Conservation (phyloP, 2,329 filamentous ascomycete genomes). For the Aureobasidium sp. region DNA sequence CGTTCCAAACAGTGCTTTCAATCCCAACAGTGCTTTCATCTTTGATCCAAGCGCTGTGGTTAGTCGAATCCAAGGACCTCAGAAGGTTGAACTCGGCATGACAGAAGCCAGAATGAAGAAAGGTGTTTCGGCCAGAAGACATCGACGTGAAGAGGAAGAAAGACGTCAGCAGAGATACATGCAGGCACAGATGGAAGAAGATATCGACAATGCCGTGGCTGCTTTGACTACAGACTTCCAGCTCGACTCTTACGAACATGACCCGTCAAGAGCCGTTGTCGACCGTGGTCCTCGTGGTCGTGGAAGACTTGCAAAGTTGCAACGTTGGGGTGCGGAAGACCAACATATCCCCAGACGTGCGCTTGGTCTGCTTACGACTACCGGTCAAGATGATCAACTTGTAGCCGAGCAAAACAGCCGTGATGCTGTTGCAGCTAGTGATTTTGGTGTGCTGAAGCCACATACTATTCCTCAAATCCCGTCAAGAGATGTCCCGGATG, state of each 20-base stretch:
- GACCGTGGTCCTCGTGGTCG: slow-evolving; percentile 18
- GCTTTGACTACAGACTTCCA: slow-evolving; percentile 19
- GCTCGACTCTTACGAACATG: slow-evolving; percentile 21
- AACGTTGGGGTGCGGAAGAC: slow-evolving; percentile 15
- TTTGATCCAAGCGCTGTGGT: slow-evolving; percentile 18
- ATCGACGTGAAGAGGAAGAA: slow-evolving; percentile 17
- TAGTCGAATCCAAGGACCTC: not conserved
- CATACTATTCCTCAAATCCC: not conserved
- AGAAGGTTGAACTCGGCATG: slow-evolving; percentile 17
- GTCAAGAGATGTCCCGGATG: not conserved
- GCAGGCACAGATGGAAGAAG: slow-evolving; percentile 16
- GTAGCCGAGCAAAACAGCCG: slow-evolving; percentile 8
- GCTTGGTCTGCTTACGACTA: slow-evolving; percentile 14
- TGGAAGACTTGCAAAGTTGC: slow-evolving; percentile 15
- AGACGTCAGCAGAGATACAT: slow-evolving; percentile 15
- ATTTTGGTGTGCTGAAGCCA: slow-evolving; percentile 13
- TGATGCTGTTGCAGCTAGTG: slow-evolving; percentile 3
- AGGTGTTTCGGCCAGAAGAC: slow-evolving; percentile 8
- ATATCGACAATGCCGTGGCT: slow-evolving; percentile 17
- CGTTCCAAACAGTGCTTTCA: too few species aligned
- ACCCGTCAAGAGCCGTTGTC: slow-evolving; percentile 17
- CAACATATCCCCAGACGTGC: slow-evolving; percentile 2
- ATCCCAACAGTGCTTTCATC: slow-evolving; percentile 21
- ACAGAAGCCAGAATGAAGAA: slow-evolving; percentile 17
- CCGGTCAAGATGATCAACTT: not conserved